Conservation (phyloP, 169 alveolate genomes). For the Perkinsus olseni region DNA sequence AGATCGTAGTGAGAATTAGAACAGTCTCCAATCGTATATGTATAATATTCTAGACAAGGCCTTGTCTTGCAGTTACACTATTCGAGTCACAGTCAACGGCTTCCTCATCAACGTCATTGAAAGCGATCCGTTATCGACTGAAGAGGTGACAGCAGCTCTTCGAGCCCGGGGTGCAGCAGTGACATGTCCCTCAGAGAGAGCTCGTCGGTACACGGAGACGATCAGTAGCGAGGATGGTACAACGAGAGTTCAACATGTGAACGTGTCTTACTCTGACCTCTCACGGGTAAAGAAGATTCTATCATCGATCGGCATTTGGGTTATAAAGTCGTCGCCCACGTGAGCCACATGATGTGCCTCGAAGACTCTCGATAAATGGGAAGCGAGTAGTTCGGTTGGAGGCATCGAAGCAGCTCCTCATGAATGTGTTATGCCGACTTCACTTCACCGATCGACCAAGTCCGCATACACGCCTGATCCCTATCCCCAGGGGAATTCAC, state of each 20-base stretch:
- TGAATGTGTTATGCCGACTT: no score
- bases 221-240: neutral
- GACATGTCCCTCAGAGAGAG: neutral
- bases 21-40: neutral
- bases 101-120: neutral
- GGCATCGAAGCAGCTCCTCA: no score
- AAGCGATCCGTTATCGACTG: neutral
- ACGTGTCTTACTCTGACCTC: no score
- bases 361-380: no score
- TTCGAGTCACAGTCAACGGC: neutral
- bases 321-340: no score
- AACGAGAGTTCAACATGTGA: neutral
- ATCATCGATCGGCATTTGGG: no score
- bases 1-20: neutral
- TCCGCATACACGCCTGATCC: no score
- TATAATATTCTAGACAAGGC: neutral
- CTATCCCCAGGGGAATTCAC: no score
- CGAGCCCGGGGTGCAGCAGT: neutral
- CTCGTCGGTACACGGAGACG: neutral
- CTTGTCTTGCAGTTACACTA: neutral
- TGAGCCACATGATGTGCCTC: no score
- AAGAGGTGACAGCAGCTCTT: neutral
- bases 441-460: no score
- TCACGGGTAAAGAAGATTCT: no score
- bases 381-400: no score